These are phyloP conservation scores for Diaporthe humulicola DNA, from an alignment of 2,329 filamentous ascomycete genomes.

Conservation along the genomic window DNA sequence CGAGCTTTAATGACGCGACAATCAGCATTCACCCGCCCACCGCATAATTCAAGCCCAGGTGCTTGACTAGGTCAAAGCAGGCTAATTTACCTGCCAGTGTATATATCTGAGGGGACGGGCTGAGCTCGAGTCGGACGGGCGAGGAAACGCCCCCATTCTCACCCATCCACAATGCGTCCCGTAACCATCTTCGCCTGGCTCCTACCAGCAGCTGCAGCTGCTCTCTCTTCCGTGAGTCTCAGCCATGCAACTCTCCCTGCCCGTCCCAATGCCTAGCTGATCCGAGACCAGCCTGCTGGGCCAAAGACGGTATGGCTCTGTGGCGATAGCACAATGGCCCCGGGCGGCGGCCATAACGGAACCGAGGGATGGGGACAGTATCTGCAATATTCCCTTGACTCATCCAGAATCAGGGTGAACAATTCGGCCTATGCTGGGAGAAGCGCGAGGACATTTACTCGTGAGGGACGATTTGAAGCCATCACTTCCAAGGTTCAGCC, in stretches of 20 bases:
- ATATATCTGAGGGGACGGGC: neutral
- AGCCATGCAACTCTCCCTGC: too few species aligned
- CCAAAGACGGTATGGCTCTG: conserved; percentile 37
- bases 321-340: conserved; percentile 41
- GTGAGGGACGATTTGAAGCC: conserved; percentile 65
- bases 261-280: neutral
- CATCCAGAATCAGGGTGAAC: conserved; percentile 49
- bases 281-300: neutral
- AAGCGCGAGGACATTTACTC: conserved; percentile 65
- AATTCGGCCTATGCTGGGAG: conserved; percentile 68
- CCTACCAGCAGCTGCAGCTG: neutral
- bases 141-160: too few species aligned
- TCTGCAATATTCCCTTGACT: conserved; percentile 40
- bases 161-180: neutral
- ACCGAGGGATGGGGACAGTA: conserved; percentile 41
- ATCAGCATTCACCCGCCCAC: neutral
- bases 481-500: conserved; percentile 58
- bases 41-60: neutral
- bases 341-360: conserved; percentile 38
- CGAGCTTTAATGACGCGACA: conserved; percentile 13
- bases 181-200: neutral
- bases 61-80: neutral
- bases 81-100: neutral
- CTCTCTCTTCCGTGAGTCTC: neutral
- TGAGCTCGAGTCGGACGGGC: neutral